phyloP scores from a whole-genome alignment of 2,329 filamentous ascomycete species.

The Clarireedia hainanense region DNA sequence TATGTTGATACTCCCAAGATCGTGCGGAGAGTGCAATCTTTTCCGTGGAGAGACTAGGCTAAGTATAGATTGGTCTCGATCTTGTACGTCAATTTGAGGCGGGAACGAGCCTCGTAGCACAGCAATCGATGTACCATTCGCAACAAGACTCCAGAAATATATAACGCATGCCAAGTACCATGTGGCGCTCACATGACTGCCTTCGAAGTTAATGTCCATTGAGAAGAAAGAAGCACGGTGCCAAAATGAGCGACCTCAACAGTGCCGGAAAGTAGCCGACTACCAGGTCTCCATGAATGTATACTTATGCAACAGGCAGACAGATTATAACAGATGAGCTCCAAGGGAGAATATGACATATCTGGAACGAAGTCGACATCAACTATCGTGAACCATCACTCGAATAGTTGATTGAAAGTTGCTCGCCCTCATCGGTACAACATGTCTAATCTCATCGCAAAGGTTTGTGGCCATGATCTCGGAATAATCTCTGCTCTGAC shows the following conservation, averaged over 20 bases:
- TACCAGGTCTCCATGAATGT: neutral
- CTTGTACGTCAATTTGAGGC: neutral
- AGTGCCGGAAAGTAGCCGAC: neutral
- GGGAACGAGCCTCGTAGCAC: neutral
- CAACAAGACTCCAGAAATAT: neutral
- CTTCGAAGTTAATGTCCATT: neutral
- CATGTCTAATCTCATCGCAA: no score
- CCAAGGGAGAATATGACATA: no score
- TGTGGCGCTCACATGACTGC: constrained; percentile 2
- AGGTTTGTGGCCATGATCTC: neutral
- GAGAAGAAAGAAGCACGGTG: neutral
- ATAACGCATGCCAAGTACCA: neutral
- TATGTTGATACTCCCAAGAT: neutral
- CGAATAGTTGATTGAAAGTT: neutral
- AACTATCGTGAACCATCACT: neutral
- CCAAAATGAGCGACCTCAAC: neutral
- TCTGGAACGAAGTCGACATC: no score
- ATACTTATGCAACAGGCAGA: neutral
- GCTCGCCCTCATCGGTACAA: no score
- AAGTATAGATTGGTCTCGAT: neutral
- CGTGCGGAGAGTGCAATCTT: neutral
- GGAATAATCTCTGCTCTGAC: neutral
- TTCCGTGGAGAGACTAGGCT: neutral
- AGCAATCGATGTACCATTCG: neutral
- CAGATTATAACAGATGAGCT: neutral